A percentile compares a stretch with the other conserved stretches of the same genome.
phyloP scores from a whole-genome alignment of 2,329 filamentous ascomycete species.

The Metarhizium humberi region DNA sequence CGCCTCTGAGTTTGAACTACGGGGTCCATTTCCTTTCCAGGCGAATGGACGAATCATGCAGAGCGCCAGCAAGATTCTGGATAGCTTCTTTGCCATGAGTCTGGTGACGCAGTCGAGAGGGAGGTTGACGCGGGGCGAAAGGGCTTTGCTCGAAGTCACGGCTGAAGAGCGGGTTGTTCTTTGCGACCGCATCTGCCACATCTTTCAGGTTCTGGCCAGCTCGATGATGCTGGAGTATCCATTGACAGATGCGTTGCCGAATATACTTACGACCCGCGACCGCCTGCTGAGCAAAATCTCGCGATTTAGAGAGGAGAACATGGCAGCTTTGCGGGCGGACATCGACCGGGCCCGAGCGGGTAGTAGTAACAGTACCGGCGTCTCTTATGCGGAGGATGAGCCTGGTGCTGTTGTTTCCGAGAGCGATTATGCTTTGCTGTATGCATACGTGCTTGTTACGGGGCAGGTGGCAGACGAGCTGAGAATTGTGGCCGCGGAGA shows the following conservation, averaged over 20 bases:
- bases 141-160: constrained; percentile 66
- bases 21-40: constrained; percentile 68
- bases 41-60: constrained; percentile 62
- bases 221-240: constrained; percentile 87
- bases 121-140: constrained; percentile 65
- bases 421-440: constrained; percentile 78
- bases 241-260: constrained; percentile 72
- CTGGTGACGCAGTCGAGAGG: constrained; percentile 73
- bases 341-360: background rate
- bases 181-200: constrained; percentile 77
- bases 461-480: constrained; percentile 53
- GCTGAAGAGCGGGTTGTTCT: constrained; percentile 67
- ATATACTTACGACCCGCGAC: constrained; percentile 66
- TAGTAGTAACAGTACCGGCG: background rate
- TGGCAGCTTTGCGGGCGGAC: background rate
- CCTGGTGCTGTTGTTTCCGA: constrained; percentile 39
- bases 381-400: background rate
- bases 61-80: constrained; percentile 69
- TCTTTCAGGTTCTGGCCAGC: constrained; percentile 70
- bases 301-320: constrained; percentile 61
- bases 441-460: constrained; percentile 69
- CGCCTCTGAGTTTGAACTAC: constrained; percentile 70
- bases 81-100: constrained; percentile 89
- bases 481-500: constrained; percentile 43
- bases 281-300: constrained; percentile 75